Percentiles rank a stretch among this genome's conserved stretches.
Conservation (phyloP, 2,329 filamentous ascomycete genomes). For the Acarospora socialis region DNA sequence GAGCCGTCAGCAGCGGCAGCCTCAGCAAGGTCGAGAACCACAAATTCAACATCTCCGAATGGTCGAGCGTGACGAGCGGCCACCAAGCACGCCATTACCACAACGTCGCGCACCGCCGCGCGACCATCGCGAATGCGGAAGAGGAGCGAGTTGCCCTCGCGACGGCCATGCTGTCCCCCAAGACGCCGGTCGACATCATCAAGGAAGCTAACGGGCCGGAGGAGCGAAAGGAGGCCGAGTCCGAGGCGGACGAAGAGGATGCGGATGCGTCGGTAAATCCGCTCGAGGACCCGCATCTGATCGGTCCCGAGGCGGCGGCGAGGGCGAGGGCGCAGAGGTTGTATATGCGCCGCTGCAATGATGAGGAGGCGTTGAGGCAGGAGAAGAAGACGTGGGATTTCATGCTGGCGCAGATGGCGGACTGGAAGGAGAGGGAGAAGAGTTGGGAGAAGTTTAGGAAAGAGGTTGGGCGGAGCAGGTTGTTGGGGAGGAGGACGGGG, state of each 20-base stretch:
- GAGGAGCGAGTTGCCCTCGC: slow-evolving; percentile 16
- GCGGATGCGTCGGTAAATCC: slow-evolving; percentile 28
- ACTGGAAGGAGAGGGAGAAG: slow-evolving; percentile 27
- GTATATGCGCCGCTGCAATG: slow-evolving; percentile 22
- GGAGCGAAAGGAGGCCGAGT: too few species aligned
- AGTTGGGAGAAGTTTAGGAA: slow-evolving; percentile 22
- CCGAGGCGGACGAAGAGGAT: slow-evolving; percentile 8
- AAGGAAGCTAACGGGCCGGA: too few species aligned
- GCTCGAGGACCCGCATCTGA: slow-evolving; percentile 52
- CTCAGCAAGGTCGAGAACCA: slow-evolving; percentile 13
- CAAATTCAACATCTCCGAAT: slow-evolving; percentile 42
- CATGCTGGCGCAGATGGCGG: slow-evolving; percentile 28
- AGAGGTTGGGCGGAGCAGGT: slow-evolving; percentile 16
- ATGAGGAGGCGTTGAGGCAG: slow-evolving; percentile 18
- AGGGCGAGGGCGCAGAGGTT: slow-evolving; percentile 41
- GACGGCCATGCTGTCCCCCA: slow-evolving; percentile 13
- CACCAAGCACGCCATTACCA: slow-evolving; percentile 48
- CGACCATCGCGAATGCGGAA: slow-evolving; percentile 29
- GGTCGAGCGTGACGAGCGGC: slow-evolving; percentile 41
- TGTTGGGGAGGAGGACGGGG: slow-evolving; percentile 15
- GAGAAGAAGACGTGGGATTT: slow-evolving; percentile 28
- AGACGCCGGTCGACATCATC: slow-evolving; percentile 18
- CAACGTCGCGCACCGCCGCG: slow-evolving; percentile 49
- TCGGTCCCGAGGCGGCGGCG: slow-evolving; percentile 50
- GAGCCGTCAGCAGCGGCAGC: slow-evolving; percentile 12